These are phyloP conservation scores for Penicillium psychrofluorescens DNA, from an alignment of 495 filamentous ascomycete genomes.

Conservation along the genomic window DNA sequence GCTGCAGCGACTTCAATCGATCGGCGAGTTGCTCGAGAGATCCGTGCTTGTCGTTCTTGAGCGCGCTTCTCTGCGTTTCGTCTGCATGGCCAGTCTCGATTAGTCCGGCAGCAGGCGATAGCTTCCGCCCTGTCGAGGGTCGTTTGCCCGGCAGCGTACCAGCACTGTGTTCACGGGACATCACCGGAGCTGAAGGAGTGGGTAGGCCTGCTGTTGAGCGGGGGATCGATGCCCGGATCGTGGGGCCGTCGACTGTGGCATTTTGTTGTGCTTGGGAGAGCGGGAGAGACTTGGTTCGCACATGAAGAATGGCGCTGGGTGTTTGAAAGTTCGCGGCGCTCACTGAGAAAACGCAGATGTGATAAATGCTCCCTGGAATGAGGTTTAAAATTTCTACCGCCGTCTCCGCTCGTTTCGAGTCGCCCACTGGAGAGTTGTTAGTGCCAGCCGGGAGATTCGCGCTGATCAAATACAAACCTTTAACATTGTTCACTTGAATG, in stretches of 20 bases:
- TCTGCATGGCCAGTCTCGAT: conserved; percentile 36
- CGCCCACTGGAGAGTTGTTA: conserved; percentile 57
- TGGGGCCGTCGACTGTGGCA: conserved; percentile 30
- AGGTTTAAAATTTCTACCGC: conserved; percentile 83
- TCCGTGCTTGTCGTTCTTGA: conserved; percentile 26
- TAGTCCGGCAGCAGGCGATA: conserved; percentile 63
- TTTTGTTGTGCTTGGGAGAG: conserved; percentile 45
- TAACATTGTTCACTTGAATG: conserved; percentile 87
- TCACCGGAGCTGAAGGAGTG: conserved; percentile 42
- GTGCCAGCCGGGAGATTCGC: not conserved
- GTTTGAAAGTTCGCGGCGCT: conserved; percentile 88
- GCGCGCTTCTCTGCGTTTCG: conserved; percentile 26
- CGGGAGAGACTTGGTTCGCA: conserved; percentile 60
- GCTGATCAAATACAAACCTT: conserved; percentile 46
- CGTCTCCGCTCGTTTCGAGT: conserved; percentile 76
- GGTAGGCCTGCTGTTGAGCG: conserved; percentile 47
- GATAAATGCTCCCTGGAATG: conserved; percentile 80
- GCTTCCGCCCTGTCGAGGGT: conserved; percentile 61
- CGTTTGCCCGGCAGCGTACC: conserved; percentile 53
- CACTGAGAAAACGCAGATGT: conserved; percentile 82
- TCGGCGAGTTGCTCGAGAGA: conserved; percentile 57
- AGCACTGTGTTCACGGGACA: conserved; percentile 57
- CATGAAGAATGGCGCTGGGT: conserved; percentile 73
- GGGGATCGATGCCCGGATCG: conserved; percentile 36
- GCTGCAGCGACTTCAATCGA: conserved; percentile 61